A percentile compares a stretch with the other conserved stretches of the same genome.
Conservation (phyloP, 2,329 filamentous ascomycete species). For the Hypomyces rosellus region DNA sequence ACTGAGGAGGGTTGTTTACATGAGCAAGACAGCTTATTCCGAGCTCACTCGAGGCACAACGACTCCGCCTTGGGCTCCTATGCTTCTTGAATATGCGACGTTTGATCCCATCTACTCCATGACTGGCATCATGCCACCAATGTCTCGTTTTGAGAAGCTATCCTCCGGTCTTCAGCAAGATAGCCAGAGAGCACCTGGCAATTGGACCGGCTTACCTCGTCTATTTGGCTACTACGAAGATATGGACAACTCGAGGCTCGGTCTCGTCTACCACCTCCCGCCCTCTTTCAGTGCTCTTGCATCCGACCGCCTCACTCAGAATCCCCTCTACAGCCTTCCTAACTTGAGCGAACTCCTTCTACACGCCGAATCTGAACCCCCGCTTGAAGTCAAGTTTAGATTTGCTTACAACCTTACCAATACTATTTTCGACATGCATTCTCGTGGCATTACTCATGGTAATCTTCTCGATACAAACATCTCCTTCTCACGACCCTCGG, state of each 20-base stretch:
- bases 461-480: conserved; percentile 63
- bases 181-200: conserved; percentile 43
- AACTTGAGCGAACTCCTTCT: conserved; percentile 50
- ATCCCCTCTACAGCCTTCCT: conserved; percentile 44
- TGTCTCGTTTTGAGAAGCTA: conserved; percentile 59
- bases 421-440: conserved; percentile 68
- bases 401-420: conserved; percentile 66
- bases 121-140: conserved; percentile 58
- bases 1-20: conserved; percentile 41
- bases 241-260: conserved; percentile 60
- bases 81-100: conserved; percentile 66
- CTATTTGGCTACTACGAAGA: conserved; percentile 71
- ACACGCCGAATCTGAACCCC: conserved; percentile 51
- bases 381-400: conserved; percentile 69
- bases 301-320: conserved; percentile 45
- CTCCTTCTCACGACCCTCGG: conserved; percentile 52
- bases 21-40: conserved; percentile 46
- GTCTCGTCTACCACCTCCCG: conserved; percentile 69
- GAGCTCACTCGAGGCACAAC: conserved; percentile 39
- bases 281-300: conserved; percentile 54
- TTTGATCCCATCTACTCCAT: conserved; percentile 57
- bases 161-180: conserved; percentile 52
- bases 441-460: conserved; percentile 62
- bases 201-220: conserved; percentile 57
- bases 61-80: conserved; percentile 43